Percentiles rank a stretch among this genome's conserved stretches.
phyloP scores from a whole-genome alignment of 2,329 filamentous ascomycete species.

The Lachnellula willkommii region DNA sequence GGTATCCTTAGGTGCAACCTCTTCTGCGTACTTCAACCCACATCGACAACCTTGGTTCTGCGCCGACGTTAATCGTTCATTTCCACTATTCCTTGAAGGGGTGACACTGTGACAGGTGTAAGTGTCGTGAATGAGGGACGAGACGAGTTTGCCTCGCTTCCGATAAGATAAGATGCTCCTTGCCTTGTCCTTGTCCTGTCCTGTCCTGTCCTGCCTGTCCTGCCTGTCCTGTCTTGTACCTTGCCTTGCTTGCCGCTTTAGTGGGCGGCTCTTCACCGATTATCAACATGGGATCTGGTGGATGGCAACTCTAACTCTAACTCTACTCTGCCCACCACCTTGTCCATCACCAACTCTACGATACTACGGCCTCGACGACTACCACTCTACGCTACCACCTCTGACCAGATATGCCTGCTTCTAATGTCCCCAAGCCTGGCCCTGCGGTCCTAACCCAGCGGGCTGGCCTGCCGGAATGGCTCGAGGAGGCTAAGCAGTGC shows the following conservation, averaged over 20 bases:
- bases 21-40: not conserved
- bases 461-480: conserved; percentile 90
- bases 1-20: not conserved
- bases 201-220: too few species aligned
- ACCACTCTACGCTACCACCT: not conserved
- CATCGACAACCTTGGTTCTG: not conserved
- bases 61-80: too few species aligned
- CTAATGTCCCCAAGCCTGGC: conserved; percentile 75
- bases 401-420: conserved; percentile 10
- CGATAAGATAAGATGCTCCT: not conserved
- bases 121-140: not conserved
- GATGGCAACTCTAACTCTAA: too few species aligned
- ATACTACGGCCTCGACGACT: not conserved
- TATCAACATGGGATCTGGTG: too few species aligned
- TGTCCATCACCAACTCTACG: not conserved
- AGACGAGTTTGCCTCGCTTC: not conserved
- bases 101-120: not conserved
- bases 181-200: too few species aligned
- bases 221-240: too few species aligned
- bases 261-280: too few species aligned
- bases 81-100: not conserved
- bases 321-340: too few species aligned
- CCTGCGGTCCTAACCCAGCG: conserved; percentile 79
- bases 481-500: conserved; percentile 93
- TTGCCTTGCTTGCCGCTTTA: too few species aligned